Evolutionary conservation across 2,329 filamentous ascomycete species (phyloP).

Genomic region (Xylaria sp.): DNA sequence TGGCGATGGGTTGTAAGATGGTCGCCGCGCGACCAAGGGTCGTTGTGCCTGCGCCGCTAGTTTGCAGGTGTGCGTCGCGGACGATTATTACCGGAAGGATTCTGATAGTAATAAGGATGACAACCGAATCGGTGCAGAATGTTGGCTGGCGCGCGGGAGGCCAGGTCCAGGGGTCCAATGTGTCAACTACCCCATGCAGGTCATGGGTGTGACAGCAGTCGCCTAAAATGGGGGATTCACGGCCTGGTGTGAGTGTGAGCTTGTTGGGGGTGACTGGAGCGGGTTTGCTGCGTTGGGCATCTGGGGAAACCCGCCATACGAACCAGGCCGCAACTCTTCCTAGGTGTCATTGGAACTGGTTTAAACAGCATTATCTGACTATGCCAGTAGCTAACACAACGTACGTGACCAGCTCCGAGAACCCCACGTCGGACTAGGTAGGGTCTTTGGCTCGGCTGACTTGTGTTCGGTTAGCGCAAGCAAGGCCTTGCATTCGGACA

Average conservation of each 20-base stretch:
- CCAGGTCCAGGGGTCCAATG: constrained; percentile 21
- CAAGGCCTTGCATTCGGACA: constrained; percentile 13
- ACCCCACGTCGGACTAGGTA: constrained; percentile 8
- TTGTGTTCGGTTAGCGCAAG: background rate
- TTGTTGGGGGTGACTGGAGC: constrained; percentile 18
- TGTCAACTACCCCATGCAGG: constrained; percentile 18
- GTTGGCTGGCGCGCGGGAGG: constrained; percentile 10
- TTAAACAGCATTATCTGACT: background rate
- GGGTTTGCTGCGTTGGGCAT: constrained; percentile 19
- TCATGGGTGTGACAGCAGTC: constrained; percentile 20
- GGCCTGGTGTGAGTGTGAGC: constrained; percentile 22
- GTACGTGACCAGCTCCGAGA: background rate
- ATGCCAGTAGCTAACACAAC: background rate
- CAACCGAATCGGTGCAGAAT: constrained; percentile 9
- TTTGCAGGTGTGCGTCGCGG: constrained; percentile 4
- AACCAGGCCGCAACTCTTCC: background rate
- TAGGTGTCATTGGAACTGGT: background rate
- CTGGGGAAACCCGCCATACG: constrained; percentile 27
- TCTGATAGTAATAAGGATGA: constrained; percentile 17
- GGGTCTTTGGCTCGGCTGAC: constrained; percentile 15
- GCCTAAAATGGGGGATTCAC: constrained; percentile 18
- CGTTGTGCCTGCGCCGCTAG: constrained; percentile 13
- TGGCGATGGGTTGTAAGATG: background rate
- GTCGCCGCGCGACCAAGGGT: constrained; percentile 5
- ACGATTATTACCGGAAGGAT: constrained; percentile 6